These are phyloP conservation scores for Claviceps sp. DNA, from an alignment of 2,329 filamentous ascomycete species.

Conservation along the genomic window DNA sequence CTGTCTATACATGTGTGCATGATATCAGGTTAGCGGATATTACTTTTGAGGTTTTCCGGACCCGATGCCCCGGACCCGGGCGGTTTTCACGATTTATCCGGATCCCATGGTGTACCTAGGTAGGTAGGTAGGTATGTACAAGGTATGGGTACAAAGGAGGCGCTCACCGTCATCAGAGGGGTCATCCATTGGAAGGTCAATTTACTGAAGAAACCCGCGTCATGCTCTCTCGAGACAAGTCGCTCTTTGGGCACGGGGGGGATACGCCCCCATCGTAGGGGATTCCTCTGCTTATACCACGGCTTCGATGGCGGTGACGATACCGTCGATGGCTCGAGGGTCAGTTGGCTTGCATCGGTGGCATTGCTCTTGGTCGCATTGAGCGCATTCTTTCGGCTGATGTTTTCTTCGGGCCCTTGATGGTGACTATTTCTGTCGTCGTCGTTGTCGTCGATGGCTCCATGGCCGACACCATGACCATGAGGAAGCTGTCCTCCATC, in stretches of 20 bases:
- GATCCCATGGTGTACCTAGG: neutral
- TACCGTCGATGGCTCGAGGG: slow-evolving; percentile 25
- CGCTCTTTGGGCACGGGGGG: slow-evolving; percentile 43
- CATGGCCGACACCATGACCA: neutral
- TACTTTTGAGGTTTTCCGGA: neutral
- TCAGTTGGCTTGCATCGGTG: slow-evolving; percentile 37
- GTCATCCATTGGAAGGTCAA: slow-evolving; percentile 86
- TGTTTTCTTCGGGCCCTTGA: slow-evolving; percentile 9
- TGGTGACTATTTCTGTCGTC: slow-evolving; percentile 5
- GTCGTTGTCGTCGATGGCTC: neutral
- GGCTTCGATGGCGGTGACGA: slow-evolving; percentile 22
- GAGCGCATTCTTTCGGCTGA: slow-evolving; percentile 6
- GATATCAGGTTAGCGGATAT: neutral
- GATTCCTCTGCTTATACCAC: slow-evolving; percentile 52
- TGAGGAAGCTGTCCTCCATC: neutral
- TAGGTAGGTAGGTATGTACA: too few species aligned
- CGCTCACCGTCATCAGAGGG: slow-evolving; percentile 61
- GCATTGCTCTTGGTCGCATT: slow-evolving; percentile 34
- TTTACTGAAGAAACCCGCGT: slow-evolving; percentile 58
- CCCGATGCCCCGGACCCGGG: neutral
- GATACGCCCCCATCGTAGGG: slow-evolving; percentile 43
- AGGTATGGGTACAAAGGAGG: neutral
- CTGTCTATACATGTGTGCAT: slow-evolving; percentile 36
- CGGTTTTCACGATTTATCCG: neutral
- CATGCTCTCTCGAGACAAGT: slow-evolving; percentile 51